Base-by-base conservation (phyloP, 192 early-diverging fungal genomes). In the Coemansia sp. region DNA sequence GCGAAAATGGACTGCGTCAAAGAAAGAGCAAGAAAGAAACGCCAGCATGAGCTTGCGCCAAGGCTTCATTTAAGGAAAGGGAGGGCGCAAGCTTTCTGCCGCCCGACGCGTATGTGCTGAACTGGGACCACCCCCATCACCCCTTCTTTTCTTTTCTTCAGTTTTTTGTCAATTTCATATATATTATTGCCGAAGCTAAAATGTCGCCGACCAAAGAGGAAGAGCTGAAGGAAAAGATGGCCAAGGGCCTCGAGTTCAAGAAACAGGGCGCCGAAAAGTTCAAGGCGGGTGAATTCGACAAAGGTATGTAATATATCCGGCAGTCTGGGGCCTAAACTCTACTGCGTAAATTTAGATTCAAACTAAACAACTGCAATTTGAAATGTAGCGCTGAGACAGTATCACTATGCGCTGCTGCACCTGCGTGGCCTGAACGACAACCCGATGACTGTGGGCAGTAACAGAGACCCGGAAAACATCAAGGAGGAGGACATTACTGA, bases 401-500 rank as follows among this genome's bases (percentile, higher is more conserved):
- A 78, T 52, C 58, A 78, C 62, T 29, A 54, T 28, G 65, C 69
- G 22, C 60, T 78, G 31, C 69, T 78, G 22, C 42, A 71, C 35
- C 53, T 71, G 52, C 68, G 64, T 24, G 75, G 75, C 14, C 69
- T 78, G 11, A 56, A 68, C 58, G 24, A 51, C 44, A 56, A 58
- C 51, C 63, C 57, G 16, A 54, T 63, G 60, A n/a, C n/a, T n/a
- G n/a, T 65, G 63, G 27, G 32, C 32, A 29, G 10, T 16, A 33
- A 51, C 54, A 68, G 45, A 14, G 57, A 62, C 27, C 61, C 62
- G 1, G 58, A 65, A 7, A 46, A 57, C 23, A 23, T 65, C 14
- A 62, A 68, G 44, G 70, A 79, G 59, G 50, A 58, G 18, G 67
- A 73, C 31, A 56, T 73, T 28, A 69, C 62, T 24, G 70, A 73